These are phyloP conservation scores for Bacterosira constricta DNA, from an alignment of 108 stramenopile species.

Conservation along the genomic window DNA sequence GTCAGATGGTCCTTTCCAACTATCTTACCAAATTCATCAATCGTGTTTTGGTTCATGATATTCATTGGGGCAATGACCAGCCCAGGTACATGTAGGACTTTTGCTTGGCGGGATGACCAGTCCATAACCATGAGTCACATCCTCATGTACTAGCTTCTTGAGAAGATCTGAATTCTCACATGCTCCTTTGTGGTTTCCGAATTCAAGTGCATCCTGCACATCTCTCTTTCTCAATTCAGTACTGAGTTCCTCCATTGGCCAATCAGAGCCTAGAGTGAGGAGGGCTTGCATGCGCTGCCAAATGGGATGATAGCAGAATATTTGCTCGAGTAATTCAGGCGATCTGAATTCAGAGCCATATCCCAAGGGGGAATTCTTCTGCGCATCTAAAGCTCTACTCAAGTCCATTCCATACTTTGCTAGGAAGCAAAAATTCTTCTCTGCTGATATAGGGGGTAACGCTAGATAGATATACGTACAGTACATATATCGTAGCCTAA, in stretches of 20 bases:
- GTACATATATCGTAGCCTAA: no score
- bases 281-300: background rate
- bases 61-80: background rate
- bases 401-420: background rate
- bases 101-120: background rate
- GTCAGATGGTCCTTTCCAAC: constrained; percentile 9
- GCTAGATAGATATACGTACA: no score
- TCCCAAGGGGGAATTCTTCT: background rate
- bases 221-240: background rate
- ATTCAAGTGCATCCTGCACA: background rate
- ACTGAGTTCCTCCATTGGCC: background rate
- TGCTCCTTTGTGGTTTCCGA: constrained; percentile 17
- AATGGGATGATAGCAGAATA: background rate
- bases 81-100: background rate
- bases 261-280: background rate
- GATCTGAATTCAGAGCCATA: background rate
- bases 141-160: constrained; percentile 1
- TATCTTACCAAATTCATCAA: background rate
- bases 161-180: background rate
- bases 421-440: background rate
- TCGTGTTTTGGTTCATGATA: constrained; percentile 3
- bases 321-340: background rate
- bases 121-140: background rate
- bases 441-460: no score
- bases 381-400: background rate